A percentile compares a stretch with the other conserved stretches of the same genome.
These are phyloP conservation scores for Ulmus americana DNA, from an alignment of 331 rosid genomes.

Conservation along the genomic window DNA sequence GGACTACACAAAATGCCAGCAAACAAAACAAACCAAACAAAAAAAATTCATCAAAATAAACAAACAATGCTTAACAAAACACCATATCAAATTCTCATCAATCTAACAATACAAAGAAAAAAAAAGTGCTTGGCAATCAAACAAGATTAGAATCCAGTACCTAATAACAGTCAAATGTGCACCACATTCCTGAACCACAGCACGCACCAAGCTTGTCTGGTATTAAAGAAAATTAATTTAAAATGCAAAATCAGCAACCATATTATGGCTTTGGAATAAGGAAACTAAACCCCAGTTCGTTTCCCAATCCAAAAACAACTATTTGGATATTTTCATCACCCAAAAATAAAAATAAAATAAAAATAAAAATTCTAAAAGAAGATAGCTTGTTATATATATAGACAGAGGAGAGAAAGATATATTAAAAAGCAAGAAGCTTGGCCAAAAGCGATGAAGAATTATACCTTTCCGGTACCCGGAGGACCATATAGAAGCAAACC, in stretches of 20 bases:
- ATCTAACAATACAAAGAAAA: neutral
- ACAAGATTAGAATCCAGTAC: slow-evolving; percentile 24
- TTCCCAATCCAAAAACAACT: too few relatives aligned
- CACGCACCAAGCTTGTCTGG: slow-evolving; percentile 86
- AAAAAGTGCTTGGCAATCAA: neutral
- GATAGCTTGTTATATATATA: neutral
- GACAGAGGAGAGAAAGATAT: neutral
- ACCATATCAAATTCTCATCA: neutral
- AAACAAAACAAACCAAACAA: slow-evolving; percentile 5
- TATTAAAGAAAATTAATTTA: slow-evolving; percentile 11
- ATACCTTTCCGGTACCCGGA: slow-evolving; percentile 94
- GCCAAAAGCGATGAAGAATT: neutral
- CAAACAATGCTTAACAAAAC: neutral
- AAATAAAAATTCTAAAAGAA: neutral
- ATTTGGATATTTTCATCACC: neutral
- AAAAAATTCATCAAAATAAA: neutral
- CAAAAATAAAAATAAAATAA: neutral
- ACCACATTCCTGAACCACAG: slow-evolving; percentile 71
- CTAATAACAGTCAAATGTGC: slow-evolving; percentile 71
- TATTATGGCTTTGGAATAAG: neutral
- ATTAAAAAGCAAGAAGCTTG: neutral
- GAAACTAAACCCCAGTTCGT: neutral
- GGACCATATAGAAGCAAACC: slow-evolving; percentile 85
- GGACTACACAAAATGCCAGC: slow-evolving; percentile 47
- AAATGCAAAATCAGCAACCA: neutral